phyloP scores from a whole-genome alignment of 129 eudicot species.

The Artemisia tridentata region DNA sequence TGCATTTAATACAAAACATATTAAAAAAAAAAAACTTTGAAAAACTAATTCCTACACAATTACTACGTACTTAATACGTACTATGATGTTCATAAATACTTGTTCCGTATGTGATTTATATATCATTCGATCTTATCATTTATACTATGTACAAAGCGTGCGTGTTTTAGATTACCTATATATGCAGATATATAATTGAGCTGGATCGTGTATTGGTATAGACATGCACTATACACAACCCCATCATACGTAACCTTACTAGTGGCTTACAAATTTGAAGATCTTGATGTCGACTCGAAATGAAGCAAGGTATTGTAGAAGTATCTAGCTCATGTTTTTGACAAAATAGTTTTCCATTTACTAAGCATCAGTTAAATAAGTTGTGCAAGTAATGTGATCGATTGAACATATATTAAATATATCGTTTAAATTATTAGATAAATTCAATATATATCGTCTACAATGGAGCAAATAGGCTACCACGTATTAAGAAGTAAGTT shows the following conservation, averaged over 20 bases:
- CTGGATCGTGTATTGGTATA: too few relatives aligned
- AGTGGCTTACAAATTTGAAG: background rate
- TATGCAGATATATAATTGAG: background rate
- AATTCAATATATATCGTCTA: background rate
- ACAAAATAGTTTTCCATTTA: conserved; percentile 1
- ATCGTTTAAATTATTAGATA: background rate
- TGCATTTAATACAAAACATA: too few relatives aligned
- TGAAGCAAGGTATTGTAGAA: conserved; percentile 9
- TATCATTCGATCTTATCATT: too few relatives aligned
- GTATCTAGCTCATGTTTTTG: background rate
- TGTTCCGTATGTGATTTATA: too few relatives aligned
- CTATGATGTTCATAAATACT: too few relatives aligned
- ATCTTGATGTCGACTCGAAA: background rate
- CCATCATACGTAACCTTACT: background rate
- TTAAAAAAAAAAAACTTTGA: too few relatives aligned
- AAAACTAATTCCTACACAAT: too few relatives aligned
- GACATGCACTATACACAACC: background rate
- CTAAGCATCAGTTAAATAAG: conserved; percentile 5
- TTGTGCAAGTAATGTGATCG: conserved; percentile 1
- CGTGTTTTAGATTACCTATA: background rate
- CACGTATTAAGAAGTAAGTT: background rate
- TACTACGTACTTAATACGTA: too few relatives aligned
- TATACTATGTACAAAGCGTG: too few relatives aligned
- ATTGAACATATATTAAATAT: background rate
- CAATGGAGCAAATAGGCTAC: background rate